phyloP scores from a whole-genome alignment of 805 yeast species.

The Hanseniaspora meyeri region DNA sequence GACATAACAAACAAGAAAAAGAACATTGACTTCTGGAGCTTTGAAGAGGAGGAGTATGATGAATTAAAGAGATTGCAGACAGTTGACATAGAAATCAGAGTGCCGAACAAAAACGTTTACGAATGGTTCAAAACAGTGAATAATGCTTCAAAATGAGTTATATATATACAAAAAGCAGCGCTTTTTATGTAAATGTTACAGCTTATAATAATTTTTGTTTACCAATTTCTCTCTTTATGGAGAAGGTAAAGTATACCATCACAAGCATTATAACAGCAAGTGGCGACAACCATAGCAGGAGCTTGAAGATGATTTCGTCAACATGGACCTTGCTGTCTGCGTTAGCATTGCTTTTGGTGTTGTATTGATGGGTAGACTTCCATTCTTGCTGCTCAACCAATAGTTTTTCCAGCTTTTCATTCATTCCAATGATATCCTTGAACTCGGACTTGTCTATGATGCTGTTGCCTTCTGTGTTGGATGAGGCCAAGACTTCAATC shows the following conservation, averaged over 20 bases:
- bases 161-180: too few species aligned
- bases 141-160: neutral
- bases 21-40: slow-evolving; percentile 1
- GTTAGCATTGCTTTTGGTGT: neutral
- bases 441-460: slow-evolving; percentile 14
- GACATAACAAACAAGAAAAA: neutral
- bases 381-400: slow-evolving; percentile 24
- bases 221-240: slow-evolving; percentile 27
- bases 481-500: slow-evolving; percentile 10
- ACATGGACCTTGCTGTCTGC: slow-evolving; percentile 17
- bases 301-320: slow-evolving; percentile 25
- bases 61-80: slow-evolving; percentile 8
- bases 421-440: slow-evolving; percentile 22
- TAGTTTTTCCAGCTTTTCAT: slow-evolving; percentile 24
- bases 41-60: slow-evolving; percentile 7
- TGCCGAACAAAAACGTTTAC: slow-evolving; percentile 7
- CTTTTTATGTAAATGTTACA: neutral
- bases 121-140: slow-evolving; percentile 1
- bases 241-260: slow-evolving; percentile 28
- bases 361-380: slow-evolving; percentile 21
- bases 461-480: slow-evolving; percentile 11
- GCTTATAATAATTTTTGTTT: slow-evolving; percentile 26
- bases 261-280: slow-evolving; percentile 22
- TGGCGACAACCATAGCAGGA: slow-evolving; percentile 25
- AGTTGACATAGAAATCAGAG: slow-evolving; percentile 1